Base-by-base conservation (phyloP, 2,329 filamentous ascomycete genomes). In the Colletotrichum theobromicola region DNA sequence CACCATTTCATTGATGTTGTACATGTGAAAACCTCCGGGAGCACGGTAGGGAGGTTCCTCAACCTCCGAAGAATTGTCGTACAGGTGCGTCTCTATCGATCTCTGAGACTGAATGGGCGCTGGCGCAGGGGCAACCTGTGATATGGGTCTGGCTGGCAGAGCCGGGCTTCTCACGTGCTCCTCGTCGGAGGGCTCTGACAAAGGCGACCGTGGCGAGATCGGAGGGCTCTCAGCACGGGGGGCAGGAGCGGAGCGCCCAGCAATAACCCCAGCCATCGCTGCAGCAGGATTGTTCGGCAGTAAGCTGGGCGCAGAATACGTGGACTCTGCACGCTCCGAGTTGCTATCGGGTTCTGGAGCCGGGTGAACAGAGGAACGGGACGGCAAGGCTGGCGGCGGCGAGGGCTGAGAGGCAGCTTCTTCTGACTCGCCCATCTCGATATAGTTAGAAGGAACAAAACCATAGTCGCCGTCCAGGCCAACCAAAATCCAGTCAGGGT, bases 1-100 rank as follows among this genome's bases (percentile, higher is more conserved):
- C 6, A 98, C 92, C 94, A 98, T 98, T 85, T 98, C 96, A 82
- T 96, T 98, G 79, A 98, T 96, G 79, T 98, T 98, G 85, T 98
- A 98, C 83, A 98, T 89, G 81, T 97, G 96, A 81, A 96, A 98
- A 3, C 94, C 95, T 21, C 94, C 94, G 7, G 94, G 94, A 9
- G 76, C 60, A 24, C 75, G 75, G 42, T 77, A 70, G 53, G 78
- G 46, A 15, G 75, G 76, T 16, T 75, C 78, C n/a, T 74, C 78
- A 57, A 78, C 76, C 60, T 80, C 77, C 24, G 78, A 76, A 66
- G 76, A 55, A 63, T 76, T 77, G 37, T 81, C 82, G 30, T 77
- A 72, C 4, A 75, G 21, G 13, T 63, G 68, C 7, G 73, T 65
- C 4, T 75, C 72, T 15, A 79, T 78, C 10, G 81, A 80, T 60